A percentile compares a stretch with the other conserved stretches of the same genome.
These are phyloP conservation scores for Butyriboletus loyo DNA, from an alignment of 768 basidiomycete species.

Conservation along the genomic window DNA sequence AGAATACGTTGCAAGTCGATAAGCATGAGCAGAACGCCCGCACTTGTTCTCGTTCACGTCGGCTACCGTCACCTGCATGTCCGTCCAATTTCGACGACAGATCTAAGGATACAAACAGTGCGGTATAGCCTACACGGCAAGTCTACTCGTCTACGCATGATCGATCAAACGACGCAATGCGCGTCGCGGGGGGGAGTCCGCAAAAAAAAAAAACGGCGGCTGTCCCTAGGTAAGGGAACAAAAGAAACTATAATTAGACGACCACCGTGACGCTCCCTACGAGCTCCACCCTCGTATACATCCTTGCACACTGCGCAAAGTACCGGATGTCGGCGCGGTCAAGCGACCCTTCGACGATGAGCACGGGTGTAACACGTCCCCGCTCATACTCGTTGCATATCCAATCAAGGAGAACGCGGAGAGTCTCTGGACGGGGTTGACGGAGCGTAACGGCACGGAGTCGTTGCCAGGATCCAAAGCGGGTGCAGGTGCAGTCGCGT, in stretches of 20 bases:
- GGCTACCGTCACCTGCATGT: no score
- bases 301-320: conserved; percentile 12
- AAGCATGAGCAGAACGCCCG: no score
- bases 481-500: conserved; percentile 4
- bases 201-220: neutral
- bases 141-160: neutral
- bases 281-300: conserved; percentile 17
- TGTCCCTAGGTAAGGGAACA: no score
- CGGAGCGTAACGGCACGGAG: conserved; percentile 21
- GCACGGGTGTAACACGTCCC: conserved; percentile 8
- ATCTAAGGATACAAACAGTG: conserved; percentile 5
- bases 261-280: neutral
- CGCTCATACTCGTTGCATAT: conserved; percentile 10
- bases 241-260: conserved; percentile 1
- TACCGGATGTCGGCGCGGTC: conserved; percentile 14
- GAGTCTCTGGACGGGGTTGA: conserved; percentile 21
- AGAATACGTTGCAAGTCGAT: no score
- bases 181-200: neutral
- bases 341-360: conserved; percentile 18
- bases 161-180: neutral
- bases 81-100: neutral
- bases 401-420: conserved; percentile 23
- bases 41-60: no score
- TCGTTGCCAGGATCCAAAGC: conserved; percentile 16
- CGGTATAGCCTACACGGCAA: neutral